Base-by-base conservation (phyloP, 192 early-diverging fungal genomes). In the Coemansia sp. region DNA sequence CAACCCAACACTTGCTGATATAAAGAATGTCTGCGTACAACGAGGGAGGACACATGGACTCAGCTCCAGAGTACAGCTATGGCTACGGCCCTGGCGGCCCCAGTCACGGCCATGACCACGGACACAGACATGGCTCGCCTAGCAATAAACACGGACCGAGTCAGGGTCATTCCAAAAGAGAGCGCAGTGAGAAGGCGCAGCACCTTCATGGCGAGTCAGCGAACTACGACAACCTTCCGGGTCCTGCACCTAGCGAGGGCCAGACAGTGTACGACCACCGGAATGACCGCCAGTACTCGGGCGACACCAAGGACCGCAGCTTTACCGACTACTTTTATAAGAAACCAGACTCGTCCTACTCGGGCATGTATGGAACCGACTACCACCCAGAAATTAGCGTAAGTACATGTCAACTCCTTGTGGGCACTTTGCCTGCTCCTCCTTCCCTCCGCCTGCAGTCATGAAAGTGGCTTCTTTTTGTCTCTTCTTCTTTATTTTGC, bases 261-360 rank as follows among this genome's bases (percentile, higher is more conserved):
- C 48, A 53, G 39, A 67, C 65, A 9, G 35, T 60, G 4, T 53
- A 42, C 27, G 52, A 63, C 9, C 24, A 33, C 15, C 22, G 5
- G 27, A 21, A 38, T 3, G 22, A 12, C 40, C 24, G 26, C 17
- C 22, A 37, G 14, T 21, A 27, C 63, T 15, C 12, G 6, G 41
- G 18, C 22, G 39, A 59, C 33, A 43, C 22, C 8, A 29, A 34
- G 15, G 41, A 39, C 6, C 72, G 72, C 43, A 50, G 58, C 4
- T 35, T 74, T 3, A 43, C 39, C 12, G 68, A 79, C 65, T 71
- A 58, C 42, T 79, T 79, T 53, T 71, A 72, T 58, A 79, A 79
- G 44, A 58, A 65, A 38, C 76, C 76, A 0, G 65, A 68, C 59
- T 65, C 65, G 0, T 38, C 22, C 26, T 69, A 72, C n/a, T 41